Base-by-base conservation (phyloP, 1,284 basidiomycete genomes). In the Phenoliferia sp. region DNA sequence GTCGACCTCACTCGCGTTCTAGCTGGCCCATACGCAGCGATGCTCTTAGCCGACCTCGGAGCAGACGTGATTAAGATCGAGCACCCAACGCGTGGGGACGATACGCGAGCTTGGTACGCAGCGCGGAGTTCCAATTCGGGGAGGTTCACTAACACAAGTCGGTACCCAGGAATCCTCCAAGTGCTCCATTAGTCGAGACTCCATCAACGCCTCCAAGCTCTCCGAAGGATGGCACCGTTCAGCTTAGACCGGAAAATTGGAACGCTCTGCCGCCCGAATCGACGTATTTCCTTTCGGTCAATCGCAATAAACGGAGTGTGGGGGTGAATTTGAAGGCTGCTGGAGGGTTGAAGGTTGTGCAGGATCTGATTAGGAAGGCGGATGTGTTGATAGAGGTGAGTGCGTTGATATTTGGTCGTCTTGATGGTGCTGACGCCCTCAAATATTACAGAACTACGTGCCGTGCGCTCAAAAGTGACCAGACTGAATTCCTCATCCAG, bases 201-300 rank as follows among this genome's bases (percentile, higher is more conserved):
- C 70, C 72, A 2, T 65, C 67, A 1, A 80, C 82, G 59, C 91
- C 92, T 3, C 91, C 92, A 3, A 84, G 85, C 9, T 90, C 91
- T 3, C 87, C 89, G 29, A 75, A 86, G 31, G 32, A 31, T 29
- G 55, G 55, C 28, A 28, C 29, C 22, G 55, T 57, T 12, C 29
- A 57, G 55, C 31, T 57, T 15, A 32, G 84, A 1, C 78, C 83
- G 9, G 86, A 92, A 76, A 76, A 78, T 60, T 80, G 79, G 79
- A 71, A 70, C 32, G 69, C 72, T 17, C 83, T 93, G 0, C 92
- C 93, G 4, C 86, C 92, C 12, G 94, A 97, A 78, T 91, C 90
- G 3, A 92, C 94, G 0, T 98, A 98, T 79, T 98, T 96, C 77
- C 84, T 98, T 19, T 85, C 88, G 2, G 87, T 86, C 1, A 98